Evolutionary conservation across 306 rosid species (phyloP), one percentile per base, ranked within the genome.

Genomic region (Cercis canadensis): DNA sequence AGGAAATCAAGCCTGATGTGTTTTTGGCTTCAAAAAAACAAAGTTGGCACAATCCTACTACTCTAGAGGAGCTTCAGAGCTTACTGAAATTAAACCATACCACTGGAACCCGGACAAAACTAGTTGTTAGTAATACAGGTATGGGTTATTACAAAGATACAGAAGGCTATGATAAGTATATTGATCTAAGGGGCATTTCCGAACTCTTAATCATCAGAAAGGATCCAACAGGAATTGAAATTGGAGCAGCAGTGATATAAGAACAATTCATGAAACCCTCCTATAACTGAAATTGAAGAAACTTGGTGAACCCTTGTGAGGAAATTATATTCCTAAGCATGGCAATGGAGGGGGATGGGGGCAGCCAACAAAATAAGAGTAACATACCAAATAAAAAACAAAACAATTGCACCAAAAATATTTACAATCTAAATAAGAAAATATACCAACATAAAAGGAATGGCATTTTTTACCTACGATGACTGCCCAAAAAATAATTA

Each of bases 121-220:
- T 90, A 36, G 84, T 91, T 49, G 92, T 82, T 72, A 83, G 88
- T 62, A 94, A 94, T 80, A 90, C 99, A 6, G 96, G 86, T 72
- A 79, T 57, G 52, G 95, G 98, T 68, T 94, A 89, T 81, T 86
- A 84, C 86, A 87, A 89, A 81, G 96, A 92, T 67, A 52, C 50
- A 10, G 56, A 52, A 60, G 29, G 15, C 24, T 86, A 79, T 76
- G 90, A 86, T 10, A 71, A 69, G 58, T 89, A 87, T 65, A 80
- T 92, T 50, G 82, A 86, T 87, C 80, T 92, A 32, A 51, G 53
- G 13, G 36, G 78, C 61, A 75, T 92, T 67, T 75, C 82, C 8
- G 92, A 92, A 59, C 87, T 92, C 43, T 82, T 89, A 45, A 47
- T 54, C 8, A 81, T 89, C 54, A 69, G 46, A 75, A 83, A 40